Base-by-base conservation (phyloP, 257 asterid species). In the Galeopsis tetrahit region DNA sequence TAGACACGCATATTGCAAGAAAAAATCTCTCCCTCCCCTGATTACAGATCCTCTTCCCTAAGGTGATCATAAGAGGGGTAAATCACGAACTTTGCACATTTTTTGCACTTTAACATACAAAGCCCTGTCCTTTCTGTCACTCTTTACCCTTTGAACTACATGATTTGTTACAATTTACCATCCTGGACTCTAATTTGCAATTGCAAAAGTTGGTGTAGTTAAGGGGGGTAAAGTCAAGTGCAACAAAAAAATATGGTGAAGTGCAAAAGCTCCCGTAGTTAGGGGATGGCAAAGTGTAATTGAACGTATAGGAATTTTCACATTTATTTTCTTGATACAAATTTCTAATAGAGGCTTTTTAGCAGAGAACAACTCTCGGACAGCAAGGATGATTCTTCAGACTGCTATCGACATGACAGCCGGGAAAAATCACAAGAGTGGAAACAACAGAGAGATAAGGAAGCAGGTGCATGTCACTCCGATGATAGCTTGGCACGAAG, bases 331-430 rank as follows among this genome's bases (percentile, higher is more conserved):
- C 46, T 40, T 67, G 7, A 15, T 49, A 67, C 31, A 64, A 77
- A 51, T 68, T 70, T 70, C 77, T 85, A 55, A 79, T 70, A 15
- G 43, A 46, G 10, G 40, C 10, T 75, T 68, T 69, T 52, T 70
- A 61, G 64, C 89, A 89, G 96, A 40, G 83, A 81, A 39, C 85
- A 46, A 85, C 66, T 77, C 73, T 63, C 63, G 10, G 86, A 80
- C 17, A 71, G 71, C 32, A 78, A 82, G 59, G 84, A 75, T 43
- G 78, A 46, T 72, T 72, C 77, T 73, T 72, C 78, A 43, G 85
- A 78, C 79, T 69, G 49, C 73, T 44, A 69, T 55, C 57, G 39
- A 55, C 73, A 49, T 32, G 70, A 34, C 46, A 71, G 76, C 68
- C 81, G 81, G 11, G 82, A 79, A 76, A 81, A 73, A 49, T 55